Base-by-base conservation (phyloP, 768 basidiomycete genomes). In the Boletus rubropictus region DNA sequence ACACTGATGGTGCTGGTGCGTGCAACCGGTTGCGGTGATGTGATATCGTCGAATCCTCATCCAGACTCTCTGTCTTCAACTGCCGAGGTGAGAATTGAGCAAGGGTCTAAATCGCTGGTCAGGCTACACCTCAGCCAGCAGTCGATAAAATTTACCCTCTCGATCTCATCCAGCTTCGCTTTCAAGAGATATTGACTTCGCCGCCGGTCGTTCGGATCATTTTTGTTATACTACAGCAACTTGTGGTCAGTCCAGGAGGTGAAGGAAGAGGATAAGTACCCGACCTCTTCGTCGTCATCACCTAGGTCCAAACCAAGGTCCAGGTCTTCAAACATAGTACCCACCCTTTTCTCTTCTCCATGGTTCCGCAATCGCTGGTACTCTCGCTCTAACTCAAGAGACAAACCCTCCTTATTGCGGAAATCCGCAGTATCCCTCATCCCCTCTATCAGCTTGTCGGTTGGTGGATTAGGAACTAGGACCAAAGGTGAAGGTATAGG, bases 81-180 rank as follows among this genome's bases (percentile, higher is more conserved):
- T 49, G 50, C 15, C 76, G 77, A 6, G 84, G 84, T 27, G 84
- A 86, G 42, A 86, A 77, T 50, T 82, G 80, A 12, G 77, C 80
- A 58, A 86, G 71, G 44, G 77, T 76, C 81, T 85, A 33, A 48
- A 40, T 39, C 14, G 31, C 12, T 50, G 47, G 48, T 61, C 21
- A 63, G 37, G 12, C 39, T 28, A 29, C 18, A 29, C 34, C 8
- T 34, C 49, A 38, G 35, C 33, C 32, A 22, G 20, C 7, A 41
- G 33, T 17, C 34, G 21, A 43, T 42, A 57, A 57, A 7, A 50
- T 72, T 55, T 25, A 76, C 86, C 73, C 76, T 76, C 60, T 91
- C 88, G 39, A 91, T 84, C 64, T 85, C 84, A 59, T 91, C 89
- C 20, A 91, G 68, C 61, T 84, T 78, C 15, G 82, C 80, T 54